Percentiles rank a stretch among this genome's conserved stretches.
These are phyloP conservation scores for Straminergon stramineum DNA, from an alignment of 225 moss, liverwort and hornwort species.

Conservation along the genomic window DNA sequence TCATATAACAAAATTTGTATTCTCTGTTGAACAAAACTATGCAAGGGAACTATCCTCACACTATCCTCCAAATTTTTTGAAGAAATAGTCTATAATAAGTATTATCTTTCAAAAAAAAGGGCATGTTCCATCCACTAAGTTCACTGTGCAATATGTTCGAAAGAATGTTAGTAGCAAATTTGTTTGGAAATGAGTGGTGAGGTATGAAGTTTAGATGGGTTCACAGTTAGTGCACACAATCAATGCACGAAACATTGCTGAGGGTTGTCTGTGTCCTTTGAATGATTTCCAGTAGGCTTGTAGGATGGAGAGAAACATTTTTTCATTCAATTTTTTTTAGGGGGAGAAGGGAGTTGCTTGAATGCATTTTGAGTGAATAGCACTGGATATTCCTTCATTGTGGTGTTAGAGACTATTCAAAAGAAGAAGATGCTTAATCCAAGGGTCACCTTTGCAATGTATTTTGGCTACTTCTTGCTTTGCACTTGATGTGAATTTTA, in stretches of 20 bases:
- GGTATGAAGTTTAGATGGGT: too few relatives aligned
- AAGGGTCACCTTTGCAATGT: accelerated
- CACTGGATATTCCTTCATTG: not conserved
- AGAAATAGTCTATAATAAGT: too few relatives aligned
- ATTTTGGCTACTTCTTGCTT: not conserved
- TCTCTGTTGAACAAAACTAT: not conserved
- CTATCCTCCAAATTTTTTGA: too few relatives aligned
- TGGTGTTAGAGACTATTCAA: not conserved
- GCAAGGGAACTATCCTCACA: too few relatives aligned
- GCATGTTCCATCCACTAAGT: too few relatives aligned
- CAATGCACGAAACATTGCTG: too few relatives aligned
- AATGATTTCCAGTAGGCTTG: not conserved
- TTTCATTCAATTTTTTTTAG: too few relatives aligned
- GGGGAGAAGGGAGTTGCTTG: not conserved
- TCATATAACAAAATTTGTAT: not conserved
- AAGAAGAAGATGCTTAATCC: not conserved
- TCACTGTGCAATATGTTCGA: too few relatives aligned
- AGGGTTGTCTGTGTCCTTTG: not conserved
- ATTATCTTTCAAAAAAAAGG: too few relatives aligned
- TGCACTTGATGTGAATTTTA: not conserved
- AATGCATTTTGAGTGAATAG: not conserved
- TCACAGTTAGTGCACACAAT: too few relatives aligned
- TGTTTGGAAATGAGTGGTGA: too few relatives aligned
- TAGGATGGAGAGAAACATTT: not conserved
- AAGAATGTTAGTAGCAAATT: too few relatives aligned